These are phyloP conservation scores for Fomitopsis palustris DNA, from an alignment of 1,284 basidiomycete species.

Conservation along the genomic window DNA sequence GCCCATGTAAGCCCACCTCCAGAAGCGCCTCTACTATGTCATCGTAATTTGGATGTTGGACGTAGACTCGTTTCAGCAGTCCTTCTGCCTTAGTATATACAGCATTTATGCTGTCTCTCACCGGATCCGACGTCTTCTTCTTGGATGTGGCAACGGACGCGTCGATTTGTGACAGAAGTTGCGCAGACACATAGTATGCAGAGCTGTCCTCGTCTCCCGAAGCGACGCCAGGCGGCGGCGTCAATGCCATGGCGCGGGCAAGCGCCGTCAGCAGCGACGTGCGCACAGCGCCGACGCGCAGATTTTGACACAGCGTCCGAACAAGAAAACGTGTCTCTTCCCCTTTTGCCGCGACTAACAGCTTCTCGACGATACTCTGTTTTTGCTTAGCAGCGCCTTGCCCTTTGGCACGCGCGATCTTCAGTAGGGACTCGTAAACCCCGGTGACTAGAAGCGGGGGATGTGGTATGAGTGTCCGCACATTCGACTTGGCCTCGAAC, in stretches of 20 bases:
- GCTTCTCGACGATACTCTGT: constrained; percentile 75
- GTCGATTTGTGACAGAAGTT: constrained; percentile 37
- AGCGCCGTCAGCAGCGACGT: constrained; percentile 82
- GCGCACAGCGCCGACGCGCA: constrained; percentile 86
- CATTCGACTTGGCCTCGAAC: constrained; percentile 76
- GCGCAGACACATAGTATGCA: constrained; percentile 34
- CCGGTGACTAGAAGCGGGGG: constrained; percentile 60
- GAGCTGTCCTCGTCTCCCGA: constrained; percentile 25
- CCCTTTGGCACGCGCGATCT: constrained; percentile 67
- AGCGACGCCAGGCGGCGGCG: constrained; percentile 34
- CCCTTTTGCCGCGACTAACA: constrained; percentile 81
- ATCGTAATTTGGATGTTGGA: constrained; percentile 87
- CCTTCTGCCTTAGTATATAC: constrained; percentile 57
- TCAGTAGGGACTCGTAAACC: constrained; percentile 65
- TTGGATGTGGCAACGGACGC: constrained; percentile 36
- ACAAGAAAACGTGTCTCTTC: constrained; percentile 87
- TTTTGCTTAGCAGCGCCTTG: constrained; percentile 75
- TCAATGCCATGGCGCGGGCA: constrained; percentile 76
- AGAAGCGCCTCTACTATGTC: constrained; percentile 71
- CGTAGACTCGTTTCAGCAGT: constrained; percentile 74
- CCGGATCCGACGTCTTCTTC: constrained; percentile 41
- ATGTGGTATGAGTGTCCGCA: constrained; percentile 75
- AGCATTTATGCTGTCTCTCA: constrained; percentile 41
- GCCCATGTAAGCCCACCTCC: constrained; percentile 54
- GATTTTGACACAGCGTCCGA: constrained; percentile 77